Conservation (phyloP, 2,329 filamentous ascomycete species). For the Trichophyton schoenleinii region DNA sequence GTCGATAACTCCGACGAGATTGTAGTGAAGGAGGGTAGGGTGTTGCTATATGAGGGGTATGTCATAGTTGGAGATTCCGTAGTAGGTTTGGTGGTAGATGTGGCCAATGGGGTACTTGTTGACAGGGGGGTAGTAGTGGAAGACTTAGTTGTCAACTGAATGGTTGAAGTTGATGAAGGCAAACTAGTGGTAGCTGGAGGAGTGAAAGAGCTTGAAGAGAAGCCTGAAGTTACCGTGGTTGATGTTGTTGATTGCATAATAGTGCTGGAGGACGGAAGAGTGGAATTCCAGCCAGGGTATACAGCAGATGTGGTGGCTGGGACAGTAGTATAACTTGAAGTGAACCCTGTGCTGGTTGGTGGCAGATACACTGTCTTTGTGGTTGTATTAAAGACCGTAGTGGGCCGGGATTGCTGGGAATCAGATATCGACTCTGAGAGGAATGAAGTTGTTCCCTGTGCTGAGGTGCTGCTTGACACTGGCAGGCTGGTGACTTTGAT, state of each 20-base stretch:
- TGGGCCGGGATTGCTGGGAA: neutral
- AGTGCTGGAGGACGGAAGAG: neutral
- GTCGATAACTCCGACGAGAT: neutral
- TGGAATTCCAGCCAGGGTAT: neutral
- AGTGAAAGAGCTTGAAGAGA: neutral
- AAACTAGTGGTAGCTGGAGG: neutral
- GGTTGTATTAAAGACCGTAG: neutral
- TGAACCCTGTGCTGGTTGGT: neutral
- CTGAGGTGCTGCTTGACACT: neutral
- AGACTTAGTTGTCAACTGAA: neutral
- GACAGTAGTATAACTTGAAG: neutral
- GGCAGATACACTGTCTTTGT: neutral
- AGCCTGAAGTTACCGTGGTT: neutral
- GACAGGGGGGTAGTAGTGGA: neutral
- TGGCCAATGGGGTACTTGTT: neutral
- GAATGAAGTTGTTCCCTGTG: neutral
- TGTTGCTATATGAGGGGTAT: neutral
- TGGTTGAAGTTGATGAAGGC: neutral
- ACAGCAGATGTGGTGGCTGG: neutral
- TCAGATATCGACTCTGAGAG: neutral
- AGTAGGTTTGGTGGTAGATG: neutral
- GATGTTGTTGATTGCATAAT: neutral
- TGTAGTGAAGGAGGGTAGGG: neutral
- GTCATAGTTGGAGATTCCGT: neutral
- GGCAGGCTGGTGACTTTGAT: neutral